A percentile compares a stretch with the other conserved stretches of the same genome.
phyloP scores from a whole-genome alignment of 371 early-diverging fungal species.

The Mortierella sp. region DNA sequence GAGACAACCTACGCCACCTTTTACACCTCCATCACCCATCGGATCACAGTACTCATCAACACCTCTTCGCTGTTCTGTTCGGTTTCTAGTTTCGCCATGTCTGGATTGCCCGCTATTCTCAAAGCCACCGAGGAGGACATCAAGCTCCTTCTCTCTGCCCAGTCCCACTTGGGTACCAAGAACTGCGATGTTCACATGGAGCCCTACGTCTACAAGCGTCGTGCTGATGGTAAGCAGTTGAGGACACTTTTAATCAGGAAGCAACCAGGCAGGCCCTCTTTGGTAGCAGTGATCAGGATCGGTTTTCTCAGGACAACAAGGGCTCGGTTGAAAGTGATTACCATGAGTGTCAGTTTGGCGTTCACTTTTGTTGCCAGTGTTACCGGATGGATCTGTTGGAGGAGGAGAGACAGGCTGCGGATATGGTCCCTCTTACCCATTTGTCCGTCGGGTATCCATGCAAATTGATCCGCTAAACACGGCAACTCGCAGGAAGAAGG shows the following conservation, averaged over 20 bases:
- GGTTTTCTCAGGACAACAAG: neutral
- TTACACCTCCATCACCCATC: neutral
- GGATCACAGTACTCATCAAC: constrained; percentile 6
- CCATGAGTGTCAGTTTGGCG: neutral
- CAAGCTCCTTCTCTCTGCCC: constrained; percentile 93
- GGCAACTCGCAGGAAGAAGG: neutral
- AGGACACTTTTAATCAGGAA: neutral
- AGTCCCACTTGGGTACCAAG: constrained; percentile 93
- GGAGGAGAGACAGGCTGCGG: neutral
- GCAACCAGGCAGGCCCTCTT: neutral
- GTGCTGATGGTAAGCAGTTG: constrained; percentile 77
- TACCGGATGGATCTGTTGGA: neutral
- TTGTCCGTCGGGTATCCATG: neutral
- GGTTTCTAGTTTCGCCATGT: constrained; percentile 29
- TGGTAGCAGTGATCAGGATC: neutral
- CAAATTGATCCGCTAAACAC: neutral
- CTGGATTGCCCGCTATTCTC: constrained; percentile 61
- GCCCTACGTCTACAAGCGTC: constrained; percentile 95
- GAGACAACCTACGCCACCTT: no score
- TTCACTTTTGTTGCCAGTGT: neutral
- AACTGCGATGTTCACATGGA: constrained; percentile 93
- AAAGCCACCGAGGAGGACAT: constrained; percentile 87
- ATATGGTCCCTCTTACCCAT: neutral
- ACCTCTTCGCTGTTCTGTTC: neutral
- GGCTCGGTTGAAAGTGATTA: neutral